Conservation (phyloP, 805 yeast species). For the Nakazawaea populi region DNA sequence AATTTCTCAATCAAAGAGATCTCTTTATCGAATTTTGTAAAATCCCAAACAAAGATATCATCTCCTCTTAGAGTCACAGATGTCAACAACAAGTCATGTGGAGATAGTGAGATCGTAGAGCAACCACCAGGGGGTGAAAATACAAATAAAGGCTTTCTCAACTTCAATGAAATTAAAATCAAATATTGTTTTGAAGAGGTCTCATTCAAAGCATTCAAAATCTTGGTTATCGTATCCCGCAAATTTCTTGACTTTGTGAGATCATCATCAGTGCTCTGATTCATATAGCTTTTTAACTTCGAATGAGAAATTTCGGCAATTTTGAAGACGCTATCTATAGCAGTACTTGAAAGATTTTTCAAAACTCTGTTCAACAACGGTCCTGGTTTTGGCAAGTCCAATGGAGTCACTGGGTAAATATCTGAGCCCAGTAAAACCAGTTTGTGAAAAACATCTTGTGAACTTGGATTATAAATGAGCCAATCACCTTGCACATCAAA, state of each 20-base stretch:
- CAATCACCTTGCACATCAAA: conserved; percentile 45
- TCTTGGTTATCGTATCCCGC: conserved; percentile 20
- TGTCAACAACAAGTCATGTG: conserved; percentile 51
- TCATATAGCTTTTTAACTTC: conserved; percentile 34
- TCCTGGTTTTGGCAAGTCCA: conserved; percentile 38
- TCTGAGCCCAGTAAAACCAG: conserved; percentile 17
- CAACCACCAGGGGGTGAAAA: conserved; percentile 61
- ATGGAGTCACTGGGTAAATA: conserved; percentile 31
- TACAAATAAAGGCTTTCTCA: conserved; percentile 29
- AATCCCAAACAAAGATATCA: conserved; percentile 58
- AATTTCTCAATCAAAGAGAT: conserved; percentile 53
- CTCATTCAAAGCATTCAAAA: conserved; percentile 22
- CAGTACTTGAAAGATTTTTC: conserved; percentile 42
- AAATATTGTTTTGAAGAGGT: conserved; percentile 26
- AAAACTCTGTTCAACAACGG: conserved; percentile 43
- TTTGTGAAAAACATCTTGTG: conserved; percentile 27
- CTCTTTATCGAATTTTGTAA: conserved; percentile 42
- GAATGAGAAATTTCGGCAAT: conserved; percentile 43
- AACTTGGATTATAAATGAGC: conserved; percentile 41
- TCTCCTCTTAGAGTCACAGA: conserved; percentile 57
- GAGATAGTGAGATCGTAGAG: conserved; percentile 53
- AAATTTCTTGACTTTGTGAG: conserved; percentile 11
- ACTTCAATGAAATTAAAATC: conserved; percentile 40
- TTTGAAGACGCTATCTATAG: conserved; percentile 44
- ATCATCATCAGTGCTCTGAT: conserved; percentile 12